Base-by-base conservation (phyloP, 495 filamentous ascomycete genomes). In the Astrothelium subdiscretum region DNA sequence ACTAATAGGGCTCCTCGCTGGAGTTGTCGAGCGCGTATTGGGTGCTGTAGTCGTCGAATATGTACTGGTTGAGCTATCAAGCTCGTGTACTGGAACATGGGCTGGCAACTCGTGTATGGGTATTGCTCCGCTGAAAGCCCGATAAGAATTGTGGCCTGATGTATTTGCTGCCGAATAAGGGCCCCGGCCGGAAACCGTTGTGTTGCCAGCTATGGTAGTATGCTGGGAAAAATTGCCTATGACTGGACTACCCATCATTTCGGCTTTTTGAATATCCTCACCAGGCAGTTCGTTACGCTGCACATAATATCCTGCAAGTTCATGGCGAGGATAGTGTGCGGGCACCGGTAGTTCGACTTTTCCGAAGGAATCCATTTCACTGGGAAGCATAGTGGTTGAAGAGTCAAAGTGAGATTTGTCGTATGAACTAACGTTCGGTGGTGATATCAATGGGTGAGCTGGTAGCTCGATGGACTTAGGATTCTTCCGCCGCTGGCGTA, bases 401-500 rank as follows among this genome's bases (percentile, higher is more conserved):
- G 48, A 29, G 22, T 24, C 15, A 11, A 26, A 27, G 6, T 54
- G 48, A 5, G 24, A 54, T 10, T 54, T 54, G 12, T n/a, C n/a
- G n/a, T n/a, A n/a, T n/a, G n/a, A n/a, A n/a, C n/a, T n/a, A n/a
- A n/a, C 20, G 48, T 24, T 54, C 0, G 8, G 48, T 26, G 48
- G n/a, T 29, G 24, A 54, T 29, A 15, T 11, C 6, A 29, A 11
- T 11, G 48, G 20, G 29, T 54, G 6, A 11, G 48, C 48, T 54
- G 48, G 24, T 29, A 54, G 20, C 48, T 29, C 48, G 8, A 6
- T 10, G 8, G 24, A 2, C 8, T 54, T 51, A 10, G 52, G 27
- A 1, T 62, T 62, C 20, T 62, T 62, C 6, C 60, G 40, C 15
- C 43, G 60, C 12, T 32, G 20, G 24, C 31, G 51, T 22, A 62